A percentile compares a stretch with the other conserved stretches of the same genome.
phyloP scores from a whole-genome alignment of 1,284 basidiomycete genomes.

The Heliocybe sulcata region DNA sequence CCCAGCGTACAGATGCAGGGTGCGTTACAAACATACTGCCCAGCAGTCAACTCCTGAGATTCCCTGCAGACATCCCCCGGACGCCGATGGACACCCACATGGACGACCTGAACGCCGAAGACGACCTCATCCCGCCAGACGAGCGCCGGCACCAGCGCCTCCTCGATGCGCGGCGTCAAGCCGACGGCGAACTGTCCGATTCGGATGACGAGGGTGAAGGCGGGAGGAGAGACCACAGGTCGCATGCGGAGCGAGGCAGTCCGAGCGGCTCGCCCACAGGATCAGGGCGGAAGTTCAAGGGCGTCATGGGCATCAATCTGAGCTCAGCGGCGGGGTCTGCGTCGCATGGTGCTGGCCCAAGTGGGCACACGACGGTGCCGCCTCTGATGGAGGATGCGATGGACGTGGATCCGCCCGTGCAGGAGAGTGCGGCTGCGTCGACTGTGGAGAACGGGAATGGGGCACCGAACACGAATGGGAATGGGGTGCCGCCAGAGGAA shows the following conservation, averaged over 20 bases:
- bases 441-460: slow-evolving; percentile 7
- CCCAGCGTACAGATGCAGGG: slow-evolving; percentile 88
- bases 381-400: slow-evolving; percentile 13
- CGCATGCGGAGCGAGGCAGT: slow-evolving; percentile 46
- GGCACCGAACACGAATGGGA: slow-evolving; percentile 3
- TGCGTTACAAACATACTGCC: slow-evolving; percentile 24
- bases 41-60: not conserved
- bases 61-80: slow-evolving; percentile 60
- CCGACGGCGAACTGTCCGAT: slow-evolving; percentile 76
- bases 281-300: slow-evolving; percentile 52
- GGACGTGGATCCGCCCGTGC: slow-evolving; percentile 20
- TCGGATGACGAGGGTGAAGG: slow-evolving; percentile 86
- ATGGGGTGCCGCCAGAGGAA: slow-evolving; percentile 3
- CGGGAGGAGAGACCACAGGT: slow-evolving; percentile 59
- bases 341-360: slow-evolving; percentile 67
- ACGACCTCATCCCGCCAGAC: slow-evolving; percentile 75
- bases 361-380: slow-evolving; percentile 48
- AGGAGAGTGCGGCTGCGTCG: slow-evolving; percentile 1
- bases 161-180: slow-evolving; percentile 67
- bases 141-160: slow-evolving; percentile 66
- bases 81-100: slow-evolving; percentile 71
- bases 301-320: slow-evolving; percentile 58
- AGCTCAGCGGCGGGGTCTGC: slow-evolving; percentile 44
- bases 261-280: slow-evolving; percentile 28
- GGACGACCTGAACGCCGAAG: slow-evolving; percentile 76